Evolutionary conservation across 495 filamentous ascomycete genomes (phyloP), one percentile per base, ranked within the genome.

Genomic region (Echria macrotheca): DNA sequence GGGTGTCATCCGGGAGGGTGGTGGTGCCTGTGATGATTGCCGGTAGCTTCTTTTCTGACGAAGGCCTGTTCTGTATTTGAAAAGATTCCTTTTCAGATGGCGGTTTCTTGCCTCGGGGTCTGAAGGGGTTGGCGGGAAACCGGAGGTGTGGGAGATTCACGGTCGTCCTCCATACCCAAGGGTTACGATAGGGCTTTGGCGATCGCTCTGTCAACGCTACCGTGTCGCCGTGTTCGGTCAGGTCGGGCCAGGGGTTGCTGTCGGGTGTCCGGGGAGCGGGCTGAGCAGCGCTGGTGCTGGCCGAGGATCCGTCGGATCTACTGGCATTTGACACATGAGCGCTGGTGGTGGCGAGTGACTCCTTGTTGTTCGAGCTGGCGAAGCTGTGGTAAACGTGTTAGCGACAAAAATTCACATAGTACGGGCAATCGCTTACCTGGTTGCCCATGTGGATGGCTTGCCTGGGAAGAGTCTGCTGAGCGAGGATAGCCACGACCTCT

Each of bases 181-280:
- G 42, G 21, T 22, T 44, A 15, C 25, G 38, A 12, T n/a, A n/a
- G n/a, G n/a, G n/a, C n/a, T 22, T 24, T 17, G 38, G 38, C 4
- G 17, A 7, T 24, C 32, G 15, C 19, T 24, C 17, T 5, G 42
- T 17, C 3, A 5, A 12, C 4, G 42, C 11, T 11, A 22, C 22
- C n/a, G 24, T 5, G 7, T 18, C 26, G n/a, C 4, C 47, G 3
- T 47, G 26, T n/a, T 29, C 39, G 9, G 50, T 45, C 10, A 57
- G 53, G 28, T 62, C 57, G 2, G 53, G 59, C 59, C 59, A 57
- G 28, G 54, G 51, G 49, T 62, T 60, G 26, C 38, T 3, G 23
- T 26, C 19, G 18, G 38, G 22, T 40, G 10, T 40, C n/a, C 36
- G 14, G 31, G 24, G 21, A 12, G 23, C 17, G 22, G 1, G 47